Base-by-base conservation (phyloP, 2,329 filamentous ascomycete genomes). In the Blumeria graminis region DNA sequence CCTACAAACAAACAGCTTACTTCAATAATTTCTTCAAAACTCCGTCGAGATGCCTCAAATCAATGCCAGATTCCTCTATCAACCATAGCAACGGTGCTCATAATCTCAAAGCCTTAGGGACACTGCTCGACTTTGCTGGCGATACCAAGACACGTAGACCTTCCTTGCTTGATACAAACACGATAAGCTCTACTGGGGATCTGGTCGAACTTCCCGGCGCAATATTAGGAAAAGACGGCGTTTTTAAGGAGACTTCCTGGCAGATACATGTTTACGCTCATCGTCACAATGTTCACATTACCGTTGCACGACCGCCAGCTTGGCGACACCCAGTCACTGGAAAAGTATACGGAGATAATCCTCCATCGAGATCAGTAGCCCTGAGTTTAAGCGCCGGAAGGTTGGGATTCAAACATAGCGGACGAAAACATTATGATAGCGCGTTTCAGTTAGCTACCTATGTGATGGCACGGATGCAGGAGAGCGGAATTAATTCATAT, bases 251-350 rank as follows among this genome's bases (percentile, higher is more conserved):
- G 16, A 36, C 33, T 14, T 48, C 55, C 14, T 56, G 55, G 55
- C 87, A 94, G 68, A 76, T 98, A 61, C 86, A 94, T 71, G 74
- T 98, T 68, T 90, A 80, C 70, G 72, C 84, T 33, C 82, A 85
- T 68, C 93, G 87, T 71, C 92, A 95, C 77, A 98, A 98, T 72
- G 92, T 86, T 18, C 87, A 96, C 70, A 77, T 98, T 64, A 95
- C 89, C 1, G 78, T 95, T 62, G 86, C 88, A 22, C 81, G 82
- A 65, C 89, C 92, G 14, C 60, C 60, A 6, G 57, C 55, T 50
- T 62, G 58, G 56, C 50, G 53, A 6, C 58, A 61, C 56, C 59
- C 59, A 9, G 53, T 57, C 39, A 62, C 56, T 4, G 57, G 58
- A 54, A 57, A 58, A 53, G 39, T 56, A 34, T 34, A 52, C 32